Percentiles rank a stretch among this genome's conserved stretches.
Conservation (phyloP, 371 early-diverging fungal species). For the Mortierella sp. region DNA sequence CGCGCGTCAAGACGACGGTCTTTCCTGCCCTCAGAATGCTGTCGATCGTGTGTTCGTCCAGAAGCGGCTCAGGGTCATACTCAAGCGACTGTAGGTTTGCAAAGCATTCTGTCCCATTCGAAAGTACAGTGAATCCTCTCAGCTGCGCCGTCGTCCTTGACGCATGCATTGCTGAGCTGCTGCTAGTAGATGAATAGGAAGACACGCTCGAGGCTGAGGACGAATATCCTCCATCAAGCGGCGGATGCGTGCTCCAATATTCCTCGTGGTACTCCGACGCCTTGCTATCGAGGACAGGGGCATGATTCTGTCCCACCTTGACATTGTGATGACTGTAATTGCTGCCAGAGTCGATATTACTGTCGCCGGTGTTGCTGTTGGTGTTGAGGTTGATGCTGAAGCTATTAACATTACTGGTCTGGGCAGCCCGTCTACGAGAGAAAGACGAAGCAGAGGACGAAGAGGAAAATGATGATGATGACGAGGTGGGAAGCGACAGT, state of each 20-base stretch:
- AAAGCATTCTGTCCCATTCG: conserved; percentile 57
- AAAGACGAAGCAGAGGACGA: conserved; percentile 35
- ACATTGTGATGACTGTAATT: not conserved
- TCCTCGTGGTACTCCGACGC: conserved; percentile 30
- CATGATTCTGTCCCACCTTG: conserved; percentile 3
- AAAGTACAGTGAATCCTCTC: conserved; percentile 23
- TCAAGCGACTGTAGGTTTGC: conserved; percentile 67
- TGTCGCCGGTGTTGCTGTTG: conserved; percentile 1
- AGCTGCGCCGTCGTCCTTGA: conserved; percentile 14
- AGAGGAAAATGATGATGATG: conserved; percentile 29
- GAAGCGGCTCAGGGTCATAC: conserved; percentile 65
- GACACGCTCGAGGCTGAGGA: conserved; percentile 44
- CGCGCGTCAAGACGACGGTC: conserved; percentile 67
- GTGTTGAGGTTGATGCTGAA: conserved; percentile 4
- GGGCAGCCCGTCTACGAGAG: conserved; percentile 39
- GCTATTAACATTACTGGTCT: conserved; percentile 13
- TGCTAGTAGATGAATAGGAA: conserved; percentile 26
- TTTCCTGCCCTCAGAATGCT: conserved; percentile 62
- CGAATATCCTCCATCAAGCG: conserved; percentile 50
- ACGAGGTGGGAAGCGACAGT: conserved; percentile 32
- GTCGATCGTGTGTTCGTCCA: conserved; percentile 63
- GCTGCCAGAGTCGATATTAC: conserved; percentile 1
- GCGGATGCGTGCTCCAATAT: conserved; percentile 37
- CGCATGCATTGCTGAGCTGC: conserved; percentile 21
- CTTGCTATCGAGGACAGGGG: conserved; percentile 14